Evolutionary conservation across 352 stramenopile species (phyloP).

Genomic region (Pythium rishiriense): DNA sequence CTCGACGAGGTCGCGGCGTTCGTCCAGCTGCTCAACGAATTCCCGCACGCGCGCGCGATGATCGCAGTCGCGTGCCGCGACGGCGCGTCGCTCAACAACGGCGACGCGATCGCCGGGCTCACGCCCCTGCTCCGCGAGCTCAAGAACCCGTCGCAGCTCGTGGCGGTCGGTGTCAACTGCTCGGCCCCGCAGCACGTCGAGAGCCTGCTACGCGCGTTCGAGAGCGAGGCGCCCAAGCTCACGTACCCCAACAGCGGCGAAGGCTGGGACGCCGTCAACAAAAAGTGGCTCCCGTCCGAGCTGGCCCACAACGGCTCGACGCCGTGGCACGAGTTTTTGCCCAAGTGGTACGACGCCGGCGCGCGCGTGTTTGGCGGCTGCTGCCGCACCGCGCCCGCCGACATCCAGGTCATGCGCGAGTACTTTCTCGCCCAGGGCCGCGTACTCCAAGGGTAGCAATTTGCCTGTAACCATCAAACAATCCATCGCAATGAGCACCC

Average conservation of each 20-base stretch:
- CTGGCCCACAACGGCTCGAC: slow-evolving; percentile 30
- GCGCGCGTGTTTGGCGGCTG: slow-evolving; percentile 81
- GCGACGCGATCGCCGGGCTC: slow-evolving; percentile 51
- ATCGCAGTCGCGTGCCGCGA: slow-evolving; percentile 68
- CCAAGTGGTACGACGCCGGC: slow-evolving; percentile 70
- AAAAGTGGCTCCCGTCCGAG: slow-evolving; percentile 64
- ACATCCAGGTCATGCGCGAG: slow-evolving; percentile 64
- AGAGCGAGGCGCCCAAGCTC: slow-evolving; percentile 51
- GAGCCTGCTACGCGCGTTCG: slow-evolving; percentile 49
- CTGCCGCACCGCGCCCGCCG: slow-evolving; percentile 73
- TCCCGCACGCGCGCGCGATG: slow-evolving; percentile 52
- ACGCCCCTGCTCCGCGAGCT: slow-evolving; percentile 45
- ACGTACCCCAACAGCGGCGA: slow-evolving; percentile 89
- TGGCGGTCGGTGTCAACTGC: slow-evolving; percentile 87
- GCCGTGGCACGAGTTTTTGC: slow-evolving; percentile 56
- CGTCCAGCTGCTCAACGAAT: slow-evolving; percentile 73
- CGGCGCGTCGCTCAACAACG: slow-evolving; percentile 64
- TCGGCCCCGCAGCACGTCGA: slow-evolving; percentile 75
- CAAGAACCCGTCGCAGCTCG: slow-evolving; percentile 54
- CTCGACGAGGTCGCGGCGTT: slow-evolving; percentile 80
- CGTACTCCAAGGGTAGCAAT: slow-evolving; percentile 16
- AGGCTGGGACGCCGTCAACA: slow-evolving; percentile 70
- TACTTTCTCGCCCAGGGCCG: slow-evolving; percentile 38
- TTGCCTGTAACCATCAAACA: not conserved
- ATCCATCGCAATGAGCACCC: too few species aligned